A percentile compares a stretch with the other conserved stretches of the same genome.
phyloP scores from a whole-genome alignment of 2,329 filamentous ascomycete species.

The Nannizzia gypsea region DNA sequence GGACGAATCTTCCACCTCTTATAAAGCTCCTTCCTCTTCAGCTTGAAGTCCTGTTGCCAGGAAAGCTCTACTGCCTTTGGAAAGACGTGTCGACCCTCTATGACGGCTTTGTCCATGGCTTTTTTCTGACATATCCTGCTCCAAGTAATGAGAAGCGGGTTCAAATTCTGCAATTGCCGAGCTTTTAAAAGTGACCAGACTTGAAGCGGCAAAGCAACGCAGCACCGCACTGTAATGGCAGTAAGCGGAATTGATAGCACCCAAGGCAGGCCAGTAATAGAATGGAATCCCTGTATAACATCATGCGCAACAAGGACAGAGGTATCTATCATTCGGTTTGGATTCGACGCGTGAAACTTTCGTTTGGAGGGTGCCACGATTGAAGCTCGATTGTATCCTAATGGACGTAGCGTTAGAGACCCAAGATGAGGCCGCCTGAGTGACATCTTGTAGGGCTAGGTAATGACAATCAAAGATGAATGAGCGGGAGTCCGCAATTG shows the following conservation, averaged over 20 bases:
- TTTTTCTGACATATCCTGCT: not conserved
- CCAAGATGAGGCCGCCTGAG: not conserved
- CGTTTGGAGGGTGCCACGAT: not conserved
- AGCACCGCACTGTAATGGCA: slow-evolving; percentile 40
- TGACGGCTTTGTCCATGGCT: not conserved
- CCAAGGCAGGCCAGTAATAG: slow-evolving; percentile 41
- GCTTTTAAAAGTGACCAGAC: slow-evolving; percentile 31
- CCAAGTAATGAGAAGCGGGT: slow-evolving; percentile 35
- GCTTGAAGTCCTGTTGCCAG: not conserved
- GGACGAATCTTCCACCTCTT: slow-evolving; percentile 23
- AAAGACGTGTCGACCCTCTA: slow-evolving; percentile 12
- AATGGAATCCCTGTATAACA: slow-evolving; percentile 42
- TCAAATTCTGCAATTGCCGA: slow-evolving; percentile 32
- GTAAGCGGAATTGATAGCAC: slow-evolving; percentile 43
- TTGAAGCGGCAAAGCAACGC: slow-evolving; percentile 38
- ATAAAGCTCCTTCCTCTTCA: not conserved
- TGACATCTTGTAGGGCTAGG: not conserved
- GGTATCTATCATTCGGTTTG: slow-evolving; percentile 32
- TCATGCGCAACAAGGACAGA: slow-evolving; percentile 35
- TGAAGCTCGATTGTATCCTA: not conserved
- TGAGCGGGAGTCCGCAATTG: not conserved
- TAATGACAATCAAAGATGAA: not conserved
- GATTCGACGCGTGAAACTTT: slow-evolving; percentile 41
- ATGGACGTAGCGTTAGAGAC: not conserved
- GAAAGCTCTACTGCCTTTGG: slow-evolving; percentile 18